Conservation (phyloP, 2,329 filamentous ascomycete genomes). For the Bipolaris zeicola region DNA sequence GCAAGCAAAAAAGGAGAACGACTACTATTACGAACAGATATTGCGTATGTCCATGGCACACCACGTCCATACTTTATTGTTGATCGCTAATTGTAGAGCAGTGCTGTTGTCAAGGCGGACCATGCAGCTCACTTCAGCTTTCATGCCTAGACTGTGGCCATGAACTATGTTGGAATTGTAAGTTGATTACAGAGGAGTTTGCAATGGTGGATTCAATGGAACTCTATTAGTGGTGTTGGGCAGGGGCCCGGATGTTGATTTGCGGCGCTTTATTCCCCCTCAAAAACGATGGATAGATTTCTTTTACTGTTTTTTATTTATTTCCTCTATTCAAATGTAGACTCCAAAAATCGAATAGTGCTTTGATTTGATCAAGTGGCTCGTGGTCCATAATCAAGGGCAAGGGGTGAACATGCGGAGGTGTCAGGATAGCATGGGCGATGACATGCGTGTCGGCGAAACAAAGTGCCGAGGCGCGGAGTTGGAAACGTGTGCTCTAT, state of each 20-base stretch:
- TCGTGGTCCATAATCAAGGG: background rate
- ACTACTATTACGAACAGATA: background rate
- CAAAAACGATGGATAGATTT: background rate
- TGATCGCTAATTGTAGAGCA: background rate
- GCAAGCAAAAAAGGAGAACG: background rate
- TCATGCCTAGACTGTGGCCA: background rate
- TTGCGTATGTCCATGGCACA: background rate
- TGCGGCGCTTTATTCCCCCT: background rate
- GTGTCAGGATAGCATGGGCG: background rate
- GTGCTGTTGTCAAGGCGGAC: background rate
- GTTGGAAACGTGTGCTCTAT: slow-evolving; percentile 37
- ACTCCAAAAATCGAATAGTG: background rate
- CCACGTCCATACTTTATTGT: background rate
- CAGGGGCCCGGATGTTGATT: background rate
- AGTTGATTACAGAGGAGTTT: background rate
- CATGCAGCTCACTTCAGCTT: background rate
- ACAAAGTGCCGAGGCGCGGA: slow-evolving; percentile 29
- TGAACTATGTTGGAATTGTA: background rate
- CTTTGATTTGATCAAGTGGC: background rate
- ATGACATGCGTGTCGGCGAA: slow-evolving; percentile 24
- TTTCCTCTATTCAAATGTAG: background rate
- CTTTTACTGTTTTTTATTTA: too few relatives aligned
- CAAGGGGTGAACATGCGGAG: background rate
- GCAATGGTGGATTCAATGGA: background rate
- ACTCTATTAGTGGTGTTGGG: background rate